A percentile compares a stretch with the other conserved stretches of the same genome.
phyloP scores from a whole-genome alignment of 2,329 filamentous ascomycete genomes.

The Penicillium italicum region DNA sequence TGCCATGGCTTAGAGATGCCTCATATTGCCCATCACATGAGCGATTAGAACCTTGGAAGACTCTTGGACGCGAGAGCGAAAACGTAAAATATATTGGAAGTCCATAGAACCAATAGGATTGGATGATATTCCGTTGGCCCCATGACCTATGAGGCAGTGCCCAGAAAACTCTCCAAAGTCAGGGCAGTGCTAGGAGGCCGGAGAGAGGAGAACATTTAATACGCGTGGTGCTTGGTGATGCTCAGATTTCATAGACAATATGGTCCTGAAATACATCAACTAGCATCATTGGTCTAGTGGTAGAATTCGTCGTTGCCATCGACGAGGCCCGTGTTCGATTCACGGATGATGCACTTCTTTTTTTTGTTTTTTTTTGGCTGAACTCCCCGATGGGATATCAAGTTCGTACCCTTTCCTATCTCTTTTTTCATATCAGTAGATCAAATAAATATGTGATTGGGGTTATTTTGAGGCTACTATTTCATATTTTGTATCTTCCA shows the following conservation, averaged over 20 bases:
- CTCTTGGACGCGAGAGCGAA: background rate
- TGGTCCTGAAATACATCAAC: too few relatives aligned
- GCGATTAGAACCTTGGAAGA: background rate
- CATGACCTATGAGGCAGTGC: background rate
- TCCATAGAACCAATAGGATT: background rate
- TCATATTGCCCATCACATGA: background rate
- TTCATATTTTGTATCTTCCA: background rate
- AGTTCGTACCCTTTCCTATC: background rate
- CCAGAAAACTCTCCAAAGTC: background rate
- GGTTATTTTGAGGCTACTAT: background rate
- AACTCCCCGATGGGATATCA: background rate
- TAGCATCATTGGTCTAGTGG: constrained; percentile 46
- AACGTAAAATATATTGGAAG: background rate
- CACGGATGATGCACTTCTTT: constrained; percentile 42
- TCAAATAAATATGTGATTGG: too few relatives aligned
- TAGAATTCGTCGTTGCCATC: constrained; percentile 47
- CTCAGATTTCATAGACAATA: too few relatives aligned
- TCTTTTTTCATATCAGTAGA: background rate
- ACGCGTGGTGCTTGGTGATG: too few relatives aligned
- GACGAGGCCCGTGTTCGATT: constrained; percentile 48
- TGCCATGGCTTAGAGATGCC: background rate
- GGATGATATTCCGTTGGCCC: background rate
- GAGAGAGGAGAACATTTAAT: too few relatives aligned
- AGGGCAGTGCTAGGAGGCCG: background rate
- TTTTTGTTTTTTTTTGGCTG: constrained; percentile 13